Percentiles rank a stretch among this genome's conserved stretches.
Evolutionary conservation across 352 stramenopile genomes (phyloP).

Genomic region (Phytopythium ostracodes): DNA sequence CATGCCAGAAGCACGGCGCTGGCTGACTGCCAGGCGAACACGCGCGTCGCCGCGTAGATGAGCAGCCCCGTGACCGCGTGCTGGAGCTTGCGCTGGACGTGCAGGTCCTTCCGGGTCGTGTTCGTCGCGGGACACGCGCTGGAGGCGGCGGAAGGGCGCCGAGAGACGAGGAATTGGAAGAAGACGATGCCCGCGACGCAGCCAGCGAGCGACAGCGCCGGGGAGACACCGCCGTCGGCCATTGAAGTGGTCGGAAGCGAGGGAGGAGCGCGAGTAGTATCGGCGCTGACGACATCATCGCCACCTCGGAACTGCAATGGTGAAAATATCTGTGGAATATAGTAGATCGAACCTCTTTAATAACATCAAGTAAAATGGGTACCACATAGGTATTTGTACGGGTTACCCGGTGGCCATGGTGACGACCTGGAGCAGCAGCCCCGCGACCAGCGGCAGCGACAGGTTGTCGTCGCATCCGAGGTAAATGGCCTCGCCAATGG

Average conservation of each 20-base stretch:
- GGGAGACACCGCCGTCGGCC: slow-evolving; percentile 1
- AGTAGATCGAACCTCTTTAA: not conserved
- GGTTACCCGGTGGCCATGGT: not conserved
- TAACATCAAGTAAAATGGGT: not conserved
- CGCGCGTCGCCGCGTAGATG: slow-evolving; percentile 33
- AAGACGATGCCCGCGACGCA: slow-evolving; percentile 26
- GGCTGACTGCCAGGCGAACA: slow-evolving; percentile 17
- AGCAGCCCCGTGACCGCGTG: slow-evolving; percentile 41
- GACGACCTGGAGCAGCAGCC: slow-evolving; percentile 30
- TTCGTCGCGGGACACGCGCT: slow-evolving; percentile 8
- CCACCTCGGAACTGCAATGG: not conserved
- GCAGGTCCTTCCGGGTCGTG: slow-evolving; percentile 27
- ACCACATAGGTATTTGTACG: not conserved
- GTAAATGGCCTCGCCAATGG: slow-evolving; percentile 34
- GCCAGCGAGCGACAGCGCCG: slow-evolving; percentile 1
- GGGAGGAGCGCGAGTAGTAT: not conserved
- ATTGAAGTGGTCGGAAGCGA: slow-evolving; percentile 5
- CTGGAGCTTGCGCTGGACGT: slow-evolving; percentile 47
- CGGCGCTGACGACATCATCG: not conserved
- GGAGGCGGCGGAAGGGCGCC: slow-evolving; percentile 2
- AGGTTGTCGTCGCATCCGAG: slow-evolving; percentile 55
- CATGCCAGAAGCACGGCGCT: slow-evolving; percentile 28
- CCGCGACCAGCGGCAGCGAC: slow-evolving; percentile 39
- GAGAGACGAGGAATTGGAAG: slow-evolving; percentile 37
- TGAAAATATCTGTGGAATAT: not conserved